Percentiles rank a stretch among this genome's conserved stretches.
Evolutionary conservation across 139 green algal genomes (phyloP).

Genomic region (Gonium pectorale): DNA sequence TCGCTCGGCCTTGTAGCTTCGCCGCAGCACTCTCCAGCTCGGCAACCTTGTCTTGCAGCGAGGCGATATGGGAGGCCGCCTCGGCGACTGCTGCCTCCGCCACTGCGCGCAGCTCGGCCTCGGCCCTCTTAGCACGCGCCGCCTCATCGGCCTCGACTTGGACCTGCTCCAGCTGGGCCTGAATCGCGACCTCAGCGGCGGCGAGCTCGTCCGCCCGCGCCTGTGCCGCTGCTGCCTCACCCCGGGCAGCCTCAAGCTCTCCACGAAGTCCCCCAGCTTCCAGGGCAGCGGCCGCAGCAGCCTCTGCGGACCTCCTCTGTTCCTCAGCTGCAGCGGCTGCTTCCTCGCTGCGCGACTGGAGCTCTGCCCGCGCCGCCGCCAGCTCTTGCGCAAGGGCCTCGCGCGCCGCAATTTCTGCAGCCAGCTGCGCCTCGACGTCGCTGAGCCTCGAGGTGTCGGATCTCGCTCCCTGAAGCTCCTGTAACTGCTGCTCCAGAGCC

Average conservation of each 20-base stretch:
- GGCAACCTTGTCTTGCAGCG: background rate
- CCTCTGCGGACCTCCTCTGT: background rate
- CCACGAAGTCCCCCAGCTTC: no score
- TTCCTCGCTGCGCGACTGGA: background rate
- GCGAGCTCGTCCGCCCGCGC: background rate
- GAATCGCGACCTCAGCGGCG: no score
- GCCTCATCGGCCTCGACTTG: background rate
- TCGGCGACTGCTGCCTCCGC: background rate
- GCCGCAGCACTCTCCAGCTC: slow-evolving; percentile 2
- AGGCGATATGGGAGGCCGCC: background rate
- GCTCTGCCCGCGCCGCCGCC: background rate
- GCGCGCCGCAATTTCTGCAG: background rate
- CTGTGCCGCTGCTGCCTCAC: background rate
- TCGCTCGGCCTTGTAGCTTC: background rate
- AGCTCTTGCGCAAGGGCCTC: background rate
- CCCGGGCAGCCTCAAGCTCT: background rate
- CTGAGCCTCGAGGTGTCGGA: background rate
- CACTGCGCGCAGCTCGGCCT: background rate
- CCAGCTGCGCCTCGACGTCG: slow-evolving; percentile 1
- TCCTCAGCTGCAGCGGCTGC: background rate
- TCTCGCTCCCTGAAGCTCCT: background rate
- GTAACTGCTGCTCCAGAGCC: slow-evolving; percentile 36
- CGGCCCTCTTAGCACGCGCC: background rate
- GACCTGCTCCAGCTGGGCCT: background rate
- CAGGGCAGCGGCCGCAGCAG: background rate